These are phyloP conservation scores for Balamuthia mandrillaris DNA, from an alignment of 208 protist species.

Conservation along the genomic window DNA sequence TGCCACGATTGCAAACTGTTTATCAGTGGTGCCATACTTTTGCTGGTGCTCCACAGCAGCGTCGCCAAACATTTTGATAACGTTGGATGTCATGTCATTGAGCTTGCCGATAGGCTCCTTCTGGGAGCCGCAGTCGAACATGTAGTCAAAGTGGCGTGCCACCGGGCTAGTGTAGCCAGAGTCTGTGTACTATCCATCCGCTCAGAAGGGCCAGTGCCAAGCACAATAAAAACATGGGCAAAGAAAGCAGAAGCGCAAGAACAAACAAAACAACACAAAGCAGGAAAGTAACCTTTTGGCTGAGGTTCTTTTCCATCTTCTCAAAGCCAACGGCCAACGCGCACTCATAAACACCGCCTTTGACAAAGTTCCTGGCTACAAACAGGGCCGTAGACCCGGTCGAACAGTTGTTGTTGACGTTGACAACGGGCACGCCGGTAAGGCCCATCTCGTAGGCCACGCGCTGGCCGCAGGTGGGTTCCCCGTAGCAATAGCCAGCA, in stretches of 20 bases:
- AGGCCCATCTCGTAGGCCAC: slow-evolving; percentile 46
- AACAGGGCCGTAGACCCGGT: slow-evolving; percentile 49
- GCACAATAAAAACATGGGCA: no score
- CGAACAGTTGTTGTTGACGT: slow-evolving; percentile 62
- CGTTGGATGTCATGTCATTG: background rate
- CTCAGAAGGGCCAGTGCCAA: no score
- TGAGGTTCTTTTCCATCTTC: slow-evolving; percentile 50
- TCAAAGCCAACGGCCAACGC: slow-evolving; percentile 55
- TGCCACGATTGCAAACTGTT: slow-evolving; percentile 49
- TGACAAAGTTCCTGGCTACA: slow-evolving; percentile 23
- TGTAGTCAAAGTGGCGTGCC: background rate
- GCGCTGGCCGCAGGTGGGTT: background rate
- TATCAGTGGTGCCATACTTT: slow-evolving; percentile 43
- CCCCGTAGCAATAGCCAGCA: background rate
- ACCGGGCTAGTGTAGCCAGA: background rate
- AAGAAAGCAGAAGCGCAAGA: background rate
- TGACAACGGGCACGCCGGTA: slow-evolving; percentile 49
- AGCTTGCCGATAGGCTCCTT: background rate
- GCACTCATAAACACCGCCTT: slow-evolving; percentile 34
- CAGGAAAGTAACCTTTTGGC: background rate
- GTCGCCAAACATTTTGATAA: slow-evolving; percentile 6
- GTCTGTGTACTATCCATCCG: background rate
- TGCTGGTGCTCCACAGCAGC: slow-evolving; percentile 45
- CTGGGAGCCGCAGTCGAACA: background rate
- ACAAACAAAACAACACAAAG: background rate